Evolutionary conservation across 257 asterid genomes (phyloP).

Genomic region (Solanum chmielewskii): DNA sequence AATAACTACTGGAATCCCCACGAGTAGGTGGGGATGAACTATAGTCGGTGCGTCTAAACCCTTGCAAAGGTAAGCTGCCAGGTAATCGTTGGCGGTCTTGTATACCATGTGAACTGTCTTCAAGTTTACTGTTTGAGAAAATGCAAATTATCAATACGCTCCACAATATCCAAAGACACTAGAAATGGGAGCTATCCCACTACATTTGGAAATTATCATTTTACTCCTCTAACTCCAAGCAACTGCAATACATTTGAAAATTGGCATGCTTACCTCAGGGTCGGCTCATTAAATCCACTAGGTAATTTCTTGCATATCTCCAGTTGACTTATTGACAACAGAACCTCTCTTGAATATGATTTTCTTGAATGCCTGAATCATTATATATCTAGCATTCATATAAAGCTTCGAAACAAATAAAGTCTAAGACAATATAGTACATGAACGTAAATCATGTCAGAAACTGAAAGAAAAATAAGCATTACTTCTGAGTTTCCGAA

Average conservation of each 20-base stretch:
- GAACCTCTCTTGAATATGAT: conserved; percentile 52
- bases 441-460: background rate
- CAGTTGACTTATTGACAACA: conserved; percentile 50
- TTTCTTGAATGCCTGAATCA: conserved; percentile 45
- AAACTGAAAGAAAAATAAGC: conserved; percentile 2
- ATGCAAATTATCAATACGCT: background rate
- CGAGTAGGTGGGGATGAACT: conserved; percentile 73
- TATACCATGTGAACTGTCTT: conserved; percentile 27
- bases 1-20: conserved; percentile 4
- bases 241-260: background rate
- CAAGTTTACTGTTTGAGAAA: conserved; percentile 44
- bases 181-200: background rate
- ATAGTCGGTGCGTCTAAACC: conserved; percentile 49
- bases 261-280: conserved; percentile 30
- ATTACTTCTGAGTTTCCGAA: conserved; percentile 28
- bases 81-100: conserved; percentile 53
- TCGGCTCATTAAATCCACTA: conserved; percentile 34
- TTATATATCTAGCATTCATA: conserved; percentile 6
- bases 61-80: conserved; percentile 32
- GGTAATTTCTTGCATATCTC: conserved; percentile 74
- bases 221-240: background rate
- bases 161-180: background rate
- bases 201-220: background rate
- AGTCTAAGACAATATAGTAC: background rate
- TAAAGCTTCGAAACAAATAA: conserved; percentile 1